Evolutionary conservation across 768 basidiomycete species (phyloP).

Genomic region (Phaffia tasmanica): DNA sequence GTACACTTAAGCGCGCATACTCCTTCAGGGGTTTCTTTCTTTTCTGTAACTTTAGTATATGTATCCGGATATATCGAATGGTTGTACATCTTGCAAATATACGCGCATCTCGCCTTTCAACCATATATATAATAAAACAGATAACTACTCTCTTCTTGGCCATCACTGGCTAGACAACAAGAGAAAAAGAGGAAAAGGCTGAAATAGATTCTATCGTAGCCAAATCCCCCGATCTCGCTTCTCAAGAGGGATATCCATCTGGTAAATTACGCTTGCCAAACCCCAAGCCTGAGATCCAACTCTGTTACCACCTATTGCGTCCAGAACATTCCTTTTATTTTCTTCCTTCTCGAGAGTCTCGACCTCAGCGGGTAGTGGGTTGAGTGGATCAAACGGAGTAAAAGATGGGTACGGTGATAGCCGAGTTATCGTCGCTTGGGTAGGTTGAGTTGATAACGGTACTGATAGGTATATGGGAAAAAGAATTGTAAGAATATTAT

Average conservation of each 20-base stretch:
- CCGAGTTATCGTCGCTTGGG: slow-evolving; percentile 50
- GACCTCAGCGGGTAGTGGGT: neutral
- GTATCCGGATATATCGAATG: neutral
- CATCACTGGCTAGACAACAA: neutral
- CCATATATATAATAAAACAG: neutral
- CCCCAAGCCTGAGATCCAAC: slow-evolving; percentile 71
- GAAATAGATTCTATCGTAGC: neutral
- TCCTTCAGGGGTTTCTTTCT: no score
- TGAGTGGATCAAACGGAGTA: slow-evolving; percentile 2
- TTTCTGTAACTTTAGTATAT: no score
- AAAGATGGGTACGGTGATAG: slow-evolving; percentile 44
- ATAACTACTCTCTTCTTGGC: neutral
- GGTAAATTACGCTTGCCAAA: slow-evolving; percentile 61
- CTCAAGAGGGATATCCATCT: slow-evolving; percentile 38
- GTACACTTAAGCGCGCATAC: no score
- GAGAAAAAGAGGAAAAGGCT: neutral
- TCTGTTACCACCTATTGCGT: slow-evolving; percentile 58
- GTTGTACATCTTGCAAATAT: neutral
- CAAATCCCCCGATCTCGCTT: slow-evolving; percentile 26
- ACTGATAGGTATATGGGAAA: neutral
- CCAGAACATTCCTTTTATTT: slow-evolving; percentile 33
- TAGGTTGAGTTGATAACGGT: slow-evolving; percentile 52
- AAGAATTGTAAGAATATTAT: neutral
- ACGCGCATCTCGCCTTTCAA: neutral
- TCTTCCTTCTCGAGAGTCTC: neutral